Conservation (phyloP, 768 basidiomycete genomes). For the Boletus rubropictus region DNA sequence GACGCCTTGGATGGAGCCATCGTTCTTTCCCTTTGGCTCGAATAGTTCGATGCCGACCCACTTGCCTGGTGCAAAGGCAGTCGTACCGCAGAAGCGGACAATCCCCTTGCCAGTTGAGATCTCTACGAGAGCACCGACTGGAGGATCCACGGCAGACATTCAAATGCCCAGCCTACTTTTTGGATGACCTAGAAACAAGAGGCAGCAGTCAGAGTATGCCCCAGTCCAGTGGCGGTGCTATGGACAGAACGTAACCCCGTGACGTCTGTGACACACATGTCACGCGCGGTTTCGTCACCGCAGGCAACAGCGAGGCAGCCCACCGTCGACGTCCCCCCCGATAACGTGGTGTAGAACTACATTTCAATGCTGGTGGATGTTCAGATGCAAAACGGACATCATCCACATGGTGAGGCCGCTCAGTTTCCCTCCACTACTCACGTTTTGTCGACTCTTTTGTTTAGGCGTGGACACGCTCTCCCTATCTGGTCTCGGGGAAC, state of each 20-base stretch:
- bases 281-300: constrained; percentile 10
- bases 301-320: constrained; percentile 6
- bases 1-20: constrained; percentile 77
- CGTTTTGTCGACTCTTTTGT: constrained; percentile 3
- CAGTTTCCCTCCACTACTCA: neutral
- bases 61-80: constrained; percentile 80
- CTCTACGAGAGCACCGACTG: constrained; percentile 71
- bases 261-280: constrained; percentile 10
- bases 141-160: constrained; percentile 39
- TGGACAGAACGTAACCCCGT: neutral
- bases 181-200: neutral
- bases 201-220: neutral
- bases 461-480: constrained; percentile 18
- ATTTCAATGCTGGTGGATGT: neutral
- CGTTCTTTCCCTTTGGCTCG: constrained; percentile 88
- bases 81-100: constrained; percentile 80
- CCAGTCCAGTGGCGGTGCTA: constrained; percentile 16
- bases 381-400: constrained; percentile 30
- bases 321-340: neutral
- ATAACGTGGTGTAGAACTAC: neutral
- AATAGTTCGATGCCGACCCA: constrained; percentile 93
- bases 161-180: constrained; percentile 3
- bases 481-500: constrained; percentile 14
- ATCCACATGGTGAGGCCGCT: constrained; percentile 18
- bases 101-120: constrained; percentile 77